Base-by-base conservation (phyloP, 2,329 filamentous ascomycete genomes). In the Colletotrichum higginsianum region DNA sequence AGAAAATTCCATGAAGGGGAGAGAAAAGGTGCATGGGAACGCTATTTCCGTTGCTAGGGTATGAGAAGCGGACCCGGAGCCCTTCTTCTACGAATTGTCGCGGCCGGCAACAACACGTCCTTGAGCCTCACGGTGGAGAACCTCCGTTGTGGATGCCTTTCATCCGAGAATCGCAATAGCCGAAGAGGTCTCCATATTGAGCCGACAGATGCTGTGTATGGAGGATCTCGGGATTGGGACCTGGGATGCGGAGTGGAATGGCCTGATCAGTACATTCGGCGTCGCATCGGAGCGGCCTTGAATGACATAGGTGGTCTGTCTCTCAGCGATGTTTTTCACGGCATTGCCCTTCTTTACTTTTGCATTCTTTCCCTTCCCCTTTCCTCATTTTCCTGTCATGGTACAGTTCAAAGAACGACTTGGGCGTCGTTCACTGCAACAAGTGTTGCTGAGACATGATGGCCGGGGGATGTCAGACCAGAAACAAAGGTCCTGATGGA, bases 121-220 rank as follows among this genome's bases (percentile, higher is more conserved):
- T 69, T 60, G 65, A 72, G 58, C 65, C 69, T 72, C 69, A 72
- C 40, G 42, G 58, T 72, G 66, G 69, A 69, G 66, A 69, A 46
- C 69, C 60, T 55, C 30, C 40, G 53, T 40, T 64, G 46, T 69
- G 46, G 53, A 60, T 16, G 65, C 65, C 69, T 38, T 72, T 69
- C 69, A 69, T 64, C 69, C 69, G 69, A 72, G 69, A 69, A 60
- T 55, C 40, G 53, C 60, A 69, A 69, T 72, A 64, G 69, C 69
- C 69, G 69, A 69, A 64, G 40, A 23, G 65, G 52, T 18, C 35
- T 30, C 66, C 53, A 64, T 64, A 38, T 26, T 69, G 53, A 40
- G 69, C 60, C 69, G 65, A 64, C 46, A 64, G 65, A 49, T 72
- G 47, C 58, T 68, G 58, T 46, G 47, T 23, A 53, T 68, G 65